Base-by-base conservation (phyloP, 345 rosid species). In the Noccaea caerulescens region DNA sequence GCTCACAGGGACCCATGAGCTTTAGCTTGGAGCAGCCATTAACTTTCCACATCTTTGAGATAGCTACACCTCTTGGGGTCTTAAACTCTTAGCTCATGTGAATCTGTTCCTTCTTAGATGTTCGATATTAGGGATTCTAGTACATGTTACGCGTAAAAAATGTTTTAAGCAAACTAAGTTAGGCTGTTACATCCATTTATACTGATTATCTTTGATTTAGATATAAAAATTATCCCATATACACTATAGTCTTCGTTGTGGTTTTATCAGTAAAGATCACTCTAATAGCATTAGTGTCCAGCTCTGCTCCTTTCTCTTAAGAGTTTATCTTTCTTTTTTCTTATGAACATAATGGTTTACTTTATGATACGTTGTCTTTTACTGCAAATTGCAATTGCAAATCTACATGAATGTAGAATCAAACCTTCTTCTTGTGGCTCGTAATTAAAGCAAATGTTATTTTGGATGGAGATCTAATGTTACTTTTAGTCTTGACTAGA, bases 1-100 rank as follows among this genome's bases (percentile, higher is more conserved):
- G 72, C 80, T 70, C 55, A 23, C 43, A 76, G 76, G 80, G 76
- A 23, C 80, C 80, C 76, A 64, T 70, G 71, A 76, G 50, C 80
- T 76, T 42, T 64, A 64, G 42, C 55, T 70, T 64, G 25, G 39
- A 64, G 80, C 80, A 70, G 72, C 72, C 80, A 57, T 64, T 41
- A 64, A 34, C 57, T 58, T 68, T 64, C 51, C 54, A 10, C 53
- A 50, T 32, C 33, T 76, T 63, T 75, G 37, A 25, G 37, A 25
- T 44, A 43, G 8, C 50, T 36, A 58, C 75, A 77, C 8, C 41
- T 49, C 33, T 63, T 63, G 66, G 76, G 64, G 30, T 27, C 30
- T 27, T 27, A 27, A 3, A 27, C 30, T 70, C 76, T 65, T 73
- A 61, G 37, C 43, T 53, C 64, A 27, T 61, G 5, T 45, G 63